These are phyloP conservation scores for Liriodendron chinense DNA, from an alignment of 164 flowering plant species.

Conservation along the genomic window DNA sequence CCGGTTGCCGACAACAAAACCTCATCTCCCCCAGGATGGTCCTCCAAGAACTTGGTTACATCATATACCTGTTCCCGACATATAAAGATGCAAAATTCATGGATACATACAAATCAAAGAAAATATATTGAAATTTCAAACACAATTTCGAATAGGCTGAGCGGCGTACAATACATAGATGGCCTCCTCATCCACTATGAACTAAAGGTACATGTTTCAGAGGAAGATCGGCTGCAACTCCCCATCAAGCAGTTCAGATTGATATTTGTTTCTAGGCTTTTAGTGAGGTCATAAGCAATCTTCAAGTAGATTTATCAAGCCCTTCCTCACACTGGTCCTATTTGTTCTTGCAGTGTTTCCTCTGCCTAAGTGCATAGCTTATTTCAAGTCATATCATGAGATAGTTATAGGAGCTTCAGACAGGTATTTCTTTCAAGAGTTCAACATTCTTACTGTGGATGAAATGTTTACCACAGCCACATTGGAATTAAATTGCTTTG, in stretches of 20 bases:
- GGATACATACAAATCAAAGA: background rate
- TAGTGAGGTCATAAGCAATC: background rate
- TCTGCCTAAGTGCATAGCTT: background rate
- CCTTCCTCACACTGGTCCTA: background rate
- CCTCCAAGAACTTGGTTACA: slow-evolving; percentile 63
- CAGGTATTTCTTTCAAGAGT: too few species aligned
- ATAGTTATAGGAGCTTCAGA: too few species aligned
- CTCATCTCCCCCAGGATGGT: slow-evolving; percentile 76
- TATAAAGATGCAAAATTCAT: background rate
- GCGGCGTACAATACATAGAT: background rate
- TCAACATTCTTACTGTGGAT: too few species aligned
- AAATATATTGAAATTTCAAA: background rate
- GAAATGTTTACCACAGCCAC: too few species aligned
- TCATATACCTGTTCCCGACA: slow-evolving; percentile 53
- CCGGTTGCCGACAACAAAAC: slow-evolving; percentile 63
- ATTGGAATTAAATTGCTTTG: too few species aligned
- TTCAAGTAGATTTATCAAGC: background rate
- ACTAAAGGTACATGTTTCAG: background rate
- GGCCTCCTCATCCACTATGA: background rate
- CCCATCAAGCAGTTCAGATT: background rate
- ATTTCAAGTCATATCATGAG: too few species aligned
- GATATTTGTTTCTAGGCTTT: background rate
- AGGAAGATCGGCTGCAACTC: slow-evolving; percentile 2
- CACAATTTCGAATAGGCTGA: background rate
- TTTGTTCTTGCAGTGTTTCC: background rate